Conservation (phyloP, 75 land plant species). For the Picea sitchensis region DNA sequence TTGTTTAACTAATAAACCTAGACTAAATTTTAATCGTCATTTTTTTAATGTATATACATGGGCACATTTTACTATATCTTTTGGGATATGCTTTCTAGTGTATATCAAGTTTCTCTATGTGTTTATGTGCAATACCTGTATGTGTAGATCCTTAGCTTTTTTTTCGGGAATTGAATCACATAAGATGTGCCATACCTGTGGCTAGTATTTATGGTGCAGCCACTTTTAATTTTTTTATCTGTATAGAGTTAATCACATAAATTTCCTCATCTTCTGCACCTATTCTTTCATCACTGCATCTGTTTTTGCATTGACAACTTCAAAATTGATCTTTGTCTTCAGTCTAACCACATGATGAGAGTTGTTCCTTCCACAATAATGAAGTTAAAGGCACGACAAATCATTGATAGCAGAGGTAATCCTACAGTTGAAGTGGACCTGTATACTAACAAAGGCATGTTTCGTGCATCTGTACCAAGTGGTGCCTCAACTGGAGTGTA, state of each 20-base stretch:
- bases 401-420: constrained; percentile 92
- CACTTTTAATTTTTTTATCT: background rate
- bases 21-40: too few relatives aligned
- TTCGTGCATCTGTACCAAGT: constrained; percentile 90
- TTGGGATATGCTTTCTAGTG: background rate
- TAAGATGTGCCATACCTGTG: too few relatives aligned
- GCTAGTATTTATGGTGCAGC: background rate
- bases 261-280: background rate
- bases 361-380: constrained; percentile 72
- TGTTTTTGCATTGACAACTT: background rate
- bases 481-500: constrained; percentile 86
- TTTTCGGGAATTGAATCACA: too few relatives aligned
- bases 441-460: constrained; percentile 85
- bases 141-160: too few relatives aligned
- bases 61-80: background rate
- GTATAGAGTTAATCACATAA: background rate
- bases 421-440: constrained; percentile 99
- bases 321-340: background rate
- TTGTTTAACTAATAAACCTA: too few relatives aligned
- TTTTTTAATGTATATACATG: background rate
- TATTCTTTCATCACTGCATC: background rate
- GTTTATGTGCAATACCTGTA: too few relatives aligned
- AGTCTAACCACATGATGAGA: constrained; percentile 95
- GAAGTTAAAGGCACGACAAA: constrained; percentile 84
- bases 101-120: background rate